A percentile compares a stretch with the other conserved stretches of the same genome.
These are phyloP conservation scores for Mycosphaerella sp. DNA, from an alignment of 2,329 filamentous ascomycete species.

Conservation along the genomic window DNA sequence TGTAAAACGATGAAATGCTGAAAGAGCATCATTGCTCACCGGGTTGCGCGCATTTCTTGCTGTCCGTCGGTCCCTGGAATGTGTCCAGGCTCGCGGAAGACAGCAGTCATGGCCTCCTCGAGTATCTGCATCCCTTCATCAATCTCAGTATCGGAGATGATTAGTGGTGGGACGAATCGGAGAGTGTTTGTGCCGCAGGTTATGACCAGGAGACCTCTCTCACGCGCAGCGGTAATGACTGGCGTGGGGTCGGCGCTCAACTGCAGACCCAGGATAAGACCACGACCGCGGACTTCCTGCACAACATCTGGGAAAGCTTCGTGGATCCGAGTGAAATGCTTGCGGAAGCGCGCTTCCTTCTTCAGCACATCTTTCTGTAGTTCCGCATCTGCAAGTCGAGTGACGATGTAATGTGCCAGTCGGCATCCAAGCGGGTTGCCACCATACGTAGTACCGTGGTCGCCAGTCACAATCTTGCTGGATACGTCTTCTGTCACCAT, in stretches of 20 bases:
- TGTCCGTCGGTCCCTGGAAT: conserved; percentile 40
- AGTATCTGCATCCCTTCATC: conserved; percentile 69
- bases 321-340: conserved; percentile 53
- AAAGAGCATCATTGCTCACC: conserved; percentile 2
- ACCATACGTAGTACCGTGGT: conserved; percentile 92
- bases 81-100: conserved; percentile 41
- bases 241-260: conserved; percentile 64
- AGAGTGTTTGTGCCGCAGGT: conserved; percentile 90
- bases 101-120: conserved; percentile 57
- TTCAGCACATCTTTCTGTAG: conserved; percentile 63
- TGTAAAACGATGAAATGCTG: background rate
- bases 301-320: conserved; percentile 64
- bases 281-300: conserved; percentile 72
- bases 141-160: conserved; percentile 75
- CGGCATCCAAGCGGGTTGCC: conserved; percentile 83
- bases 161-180: conserved; percentile 82
- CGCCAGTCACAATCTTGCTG: conserved; percentile 64
- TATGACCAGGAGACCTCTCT: conserved; percentile 82
- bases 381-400: conserved; percentile 62
- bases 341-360: conserved; percentile 58
- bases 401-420: conserved; percentile 79
- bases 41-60: conserved; percentile 38
- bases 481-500: conserved; percentile 62
- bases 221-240: conserved; percentile 77
- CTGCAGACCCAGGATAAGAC: conserved; percentile 82